Conservation (phyloP, 108 stramenopile species). For the Heterococcus sp. region DNA sequence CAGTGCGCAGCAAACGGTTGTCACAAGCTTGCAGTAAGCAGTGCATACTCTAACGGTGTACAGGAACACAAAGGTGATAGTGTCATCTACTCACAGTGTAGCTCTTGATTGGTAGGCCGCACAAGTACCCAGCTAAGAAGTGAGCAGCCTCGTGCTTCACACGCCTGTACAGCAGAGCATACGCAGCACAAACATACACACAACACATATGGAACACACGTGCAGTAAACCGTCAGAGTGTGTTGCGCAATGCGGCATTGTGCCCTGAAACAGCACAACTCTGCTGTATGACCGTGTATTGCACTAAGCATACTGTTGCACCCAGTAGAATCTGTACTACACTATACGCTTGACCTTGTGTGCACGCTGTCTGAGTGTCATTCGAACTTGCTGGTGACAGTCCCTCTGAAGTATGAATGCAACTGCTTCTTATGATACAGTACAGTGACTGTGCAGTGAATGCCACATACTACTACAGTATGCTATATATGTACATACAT, state of each 20-base stretch:
- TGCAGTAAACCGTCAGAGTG: background rate
- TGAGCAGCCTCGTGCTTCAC: background rate
- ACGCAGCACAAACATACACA: background rate
- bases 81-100: background rate
- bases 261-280: background rate
- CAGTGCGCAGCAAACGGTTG: no score
- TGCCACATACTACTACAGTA: constrained; percentile 20
- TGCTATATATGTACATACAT: constrained; percentile 18
- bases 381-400: background rate
- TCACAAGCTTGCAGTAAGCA: no score
- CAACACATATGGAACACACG: background rate
- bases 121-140: background rate
- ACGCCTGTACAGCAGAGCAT: no score
- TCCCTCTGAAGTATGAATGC: background rate
- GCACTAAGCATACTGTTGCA: no score
- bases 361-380: background rate
- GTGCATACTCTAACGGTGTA: no score
- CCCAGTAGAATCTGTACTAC: no score
- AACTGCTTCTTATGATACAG: background rate
- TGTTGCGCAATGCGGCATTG: background rate
- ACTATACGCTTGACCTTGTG: background rate
- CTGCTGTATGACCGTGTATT: background rate
- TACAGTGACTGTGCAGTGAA: constrained; percentile 6
- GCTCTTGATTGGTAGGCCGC: background rate
- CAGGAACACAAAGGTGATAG: no score